Base-by-base conservation (phyloP, 164 flowering plant species). In the Cinnamomum micranthum region DNA sequence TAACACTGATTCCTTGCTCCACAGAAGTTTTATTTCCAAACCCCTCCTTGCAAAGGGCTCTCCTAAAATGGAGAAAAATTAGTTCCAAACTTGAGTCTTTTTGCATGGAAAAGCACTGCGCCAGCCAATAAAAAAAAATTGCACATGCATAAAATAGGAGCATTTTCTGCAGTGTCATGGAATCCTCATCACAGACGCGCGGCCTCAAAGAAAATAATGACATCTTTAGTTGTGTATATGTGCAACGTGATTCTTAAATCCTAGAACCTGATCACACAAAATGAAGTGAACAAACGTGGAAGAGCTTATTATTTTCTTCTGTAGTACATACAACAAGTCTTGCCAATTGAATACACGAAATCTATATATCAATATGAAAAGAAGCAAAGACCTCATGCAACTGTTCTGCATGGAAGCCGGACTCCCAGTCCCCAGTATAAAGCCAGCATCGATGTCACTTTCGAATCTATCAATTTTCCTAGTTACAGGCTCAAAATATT, bases 401-500 rank as follows among this genome's bases (percentile, higher is more conserved):
- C 11, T 60, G 22, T 23, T 60, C 64, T 60, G 10, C 64, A 60
- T n/a, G 22, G 64, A 19, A 19, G 64, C 64, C 64, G 11, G 2
- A 7, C 64, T 23, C 64, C 64, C 64, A 20, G n/a, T 60, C n/a
- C 64, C 7, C 64, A 19, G 11, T 19, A 20, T 23, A 19, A 60
- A 60, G 20, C 60, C 14, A 64, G 28, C 19, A 25, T 4, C 67
- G 4, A 13, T 64, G 19, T 64, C 28, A 25, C 28, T 15, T 55
- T 55, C 60, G 1, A 55, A 55, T 55, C 60, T 55, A 55, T 64
- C n/a, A 12, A 22, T 25, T 25, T 24, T 24, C 67, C 67, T 24
- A 19, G 67, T 24, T 64, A 25, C 67, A 64, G 33, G 24, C 67
- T 64, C 67, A 66, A 31, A 28, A 64, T 79, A 70, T 79, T 50